Percentiles rank a stretch among this genome's conserved stretches.
Evolutionary conservation across 192 early-diverging fungal species (phyloP).

Genomic region (Coemansia sp.): DNA sequence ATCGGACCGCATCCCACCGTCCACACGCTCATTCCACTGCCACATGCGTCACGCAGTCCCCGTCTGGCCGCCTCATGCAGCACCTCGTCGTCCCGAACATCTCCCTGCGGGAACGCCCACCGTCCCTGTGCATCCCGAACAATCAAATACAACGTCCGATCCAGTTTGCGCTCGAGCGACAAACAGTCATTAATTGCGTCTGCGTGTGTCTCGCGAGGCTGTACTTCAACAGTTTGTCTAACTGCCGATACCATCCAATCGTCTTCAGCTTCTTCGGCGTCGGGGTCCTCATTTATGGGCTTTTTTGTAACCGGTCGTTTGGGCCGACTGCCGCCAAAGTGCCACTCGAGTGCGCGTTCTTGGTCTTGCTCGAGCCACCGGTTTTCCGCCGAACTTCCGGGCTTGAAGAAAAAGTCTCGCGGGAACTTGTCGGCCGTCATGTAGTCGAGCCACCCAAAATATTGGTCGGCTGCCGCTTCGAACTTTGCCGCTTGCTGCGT

Average conservation of each 20-base stretch:
- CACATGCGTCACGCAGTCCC: conserved; percentile 69
- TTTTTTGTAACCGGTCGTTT: background rate
- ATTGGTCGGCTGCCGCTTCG: conserved; percentile 38
- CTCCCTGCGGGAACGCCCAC: conserved; percentile 77
- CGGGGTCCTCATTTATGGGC: background rate
- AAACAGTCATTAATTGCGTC: conserved; percentile 65
- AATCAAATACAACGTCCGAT: conserved; percentile 77
- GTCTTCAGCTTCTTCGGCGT: background rate
- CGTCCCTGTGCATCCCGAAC: conserved; percentile 64
- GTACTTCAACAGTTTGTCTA: conserved; percentile 59
- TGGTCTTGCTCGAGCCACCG: conserved; percentile 45
- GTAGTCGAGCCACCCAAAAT: conserved; percentile 51
- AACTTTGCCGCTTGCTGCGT: conserved; percentile 28
- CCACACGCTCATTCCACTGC: conserved; percentile 78
- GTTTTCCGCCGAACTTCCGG: conserved; percentile 45
- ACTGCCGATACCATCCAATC: background rate
- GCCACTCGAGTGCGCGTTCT: conserved; percentile 32
- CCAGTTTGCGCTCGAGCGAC: conserved; percentile 75
- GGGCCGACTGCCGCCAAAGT: conserved; percentile 36
- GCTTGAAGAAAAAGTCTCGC: conserved; percentile 52
- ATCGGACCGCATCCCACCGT: conserved; percentile 83
- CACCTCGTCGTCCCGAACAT: conserved; percentile 64
- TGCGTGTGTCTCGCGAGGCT: conserved; percentile 60
- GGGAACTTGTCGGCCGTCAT: conserved; percentile 47
- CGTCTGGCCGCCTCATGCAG: conserved; percentile 75